Evolutionary conservation across 441 rosid genomes (phyloP), one percentile per base, ranked within the genome.

Genomic region (Populus hybrid): DNA sequence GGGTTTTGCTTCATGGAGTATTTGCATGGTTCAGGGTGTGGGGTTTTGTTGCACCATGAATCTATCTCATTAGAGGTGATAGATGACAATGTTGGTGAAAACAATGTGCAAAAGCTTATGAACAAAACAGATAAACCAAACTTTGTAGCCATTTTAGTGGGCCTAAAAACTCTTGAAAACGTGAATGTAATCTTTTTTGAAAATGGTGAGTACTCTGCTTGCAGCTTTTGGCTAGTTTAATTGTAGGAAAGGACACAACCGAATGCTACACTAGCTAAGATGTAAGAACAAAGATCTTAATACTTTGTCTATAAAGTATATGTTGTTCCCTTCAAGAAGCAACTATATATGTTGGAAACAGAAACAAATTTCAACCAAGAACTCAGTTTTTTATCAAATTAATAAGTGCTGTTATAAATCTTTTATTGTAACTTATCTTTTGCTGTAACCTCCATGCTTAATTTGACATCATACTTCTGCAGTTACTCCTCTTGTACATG

Each of bases 21-120:
- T 54, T 89, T 83, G 81, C 93, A 89, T 35, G 87, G 84, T 67
- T 85, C 77, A 1, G 90, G 89, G 74, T 88, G 4, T 38, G 91
- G 91, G 68, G 88, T 87, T 72, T 84, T 68, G 83, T 72, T 68
- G 81, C 93, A 90, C 89, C 90, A 88, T 59, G 67, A 77, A 42
- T 79, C 76, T 34, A 85, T 78, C 10, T 57, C 81, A 73, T 61
- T 40, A 21, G 78, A 21, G 69, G 76, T 5, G 7, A 28, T 61
- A 10, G 46, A 57, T 67, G 78, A 76, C 21, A 57, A 20, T 57
- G 23, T 57, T 57, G 63, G 63, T 1, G 79, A 34, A 68, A 76
- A 30, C 10, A 77, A 64, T 5, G 83, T 76, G 63, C 67, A 38
- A 26, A 83, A 68, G 21, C 67, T 59, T 20, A 77, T 54, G 54